Evolutionary conservation across 352 stramenopile species (phyloP), one percentile per base, ranked within the genome.

Genomic region (Globisporangium carolinianum): DNA sequence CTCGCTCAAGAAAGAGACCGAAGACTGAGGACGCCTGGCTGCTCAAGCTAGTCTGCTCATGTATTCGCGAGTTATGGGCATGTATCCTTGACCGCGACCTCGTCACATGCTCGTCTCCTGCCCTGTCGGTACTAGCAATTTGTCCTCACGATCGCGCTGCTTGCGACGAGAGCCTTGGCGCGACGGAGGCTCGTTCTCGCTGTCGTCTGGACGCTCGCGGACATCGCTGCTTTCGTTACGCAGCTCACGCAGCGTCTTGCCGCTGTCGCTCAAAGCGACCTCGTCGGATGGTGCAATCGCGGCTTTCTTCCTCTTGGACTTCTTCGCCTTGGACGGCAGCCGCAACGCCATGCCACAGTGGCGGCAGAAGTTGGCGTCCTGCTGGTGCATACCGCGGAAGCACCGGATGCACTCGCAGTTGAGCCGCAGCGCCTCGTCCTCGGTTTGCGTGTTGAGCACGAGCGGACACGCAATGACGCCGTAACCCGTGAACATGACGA

Each of bases 401-500:
- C 68, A 78, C 6, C 59, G 60, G 4, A 51, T 35, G 52, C 73
- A 83, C 55, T 76, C 68, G 50, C 71, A 74, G 57, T 76, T 72
- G 46, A 74, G 67, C 5, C 49, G 58, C 12, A 80, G 66, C 2
- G 66, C 72, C 41, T 73, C 68, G 24, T 71, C 60, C 32, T 72
- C 62, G 8, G 62, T 69, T 42, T 71, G 59, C 6, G 62, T 72
- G 53, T 75, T 75, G 24, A 81, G 62, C 58, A 78, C 69, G 17
- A 82, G 57, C n/a, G 72, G 70, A 24, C 72, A 82, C 46, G 72
- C 72, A 51, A 82, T 76, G 18, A 82, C 60, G 8, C 72, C 72
- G 55, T 82, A 82, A 60, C 72, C 72, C 0, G 69, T 58, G 42
- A 82, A 75, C 72, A 82, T 82, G 62, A 82, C 72, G 32, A 82